Base-by-base conservation (phyloP, 495 filamentous ascomycete genomes). In the Bacidia gigantensis region DNA sequence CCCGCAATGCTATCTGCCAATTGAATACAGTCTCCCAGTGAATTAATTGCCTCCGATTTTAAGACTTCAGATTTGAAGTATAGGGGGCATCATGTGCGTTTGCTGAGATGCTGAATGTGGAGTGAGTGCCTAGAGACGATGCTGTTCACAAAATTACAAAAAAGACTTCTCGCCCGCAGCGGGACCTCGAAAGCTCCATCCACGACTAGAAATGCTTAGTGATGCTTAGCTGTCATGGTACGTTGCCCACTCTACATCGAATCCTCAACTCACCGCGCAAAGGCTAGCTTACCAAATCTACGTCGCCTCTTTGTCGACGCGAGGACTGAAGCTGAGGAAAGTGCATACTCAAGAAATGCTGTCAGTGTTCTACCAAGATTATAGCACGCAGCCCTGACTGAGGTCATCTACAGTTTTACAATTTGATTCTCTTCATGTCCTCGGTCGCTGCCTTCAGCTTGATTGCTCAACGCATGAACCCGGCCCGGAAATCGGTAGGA, bases 271-370 rank as follows among this genome's bases (percentile, higher is more conserved):
- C 18, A 26, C 14, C 20, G 3, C n/a, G n/a, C 50, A 21, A 56
- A 85, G 87, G 85, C 83, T 56, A 92, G 84, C 67, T 82, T 98
- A 46, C 92, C 92, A 40, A 98, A 98, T 65, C 77, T 98, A 35
- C 83, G 92, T 42, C 89, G 92, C 23, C 81, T 98, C 49, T 97
- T 98, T 66, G 93, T 96, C 48, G 89, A 95, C 69, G 88, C 93
- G 11, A 75, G 92, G 49, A 87, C 87, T 2, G 93, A 97, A 57
- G 82, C 84, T 50, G 92, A 98, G 64, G 92, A 98, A 67, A 85
- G 89, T 65, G 85, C 86, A 46, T 90, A 96, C 60, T 97, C 93
- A 3, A 75, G 92, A 53, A 93, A 80, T 64, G 92, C 92, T 39
- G 92, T 44, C 41, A 44, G 20, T 7, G 41, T 9, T 17, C 20